phyloP scores from a whole-genome alignment of 495 filamentous ascomycete species.

The Aspergillus bridgeri region DNA sequence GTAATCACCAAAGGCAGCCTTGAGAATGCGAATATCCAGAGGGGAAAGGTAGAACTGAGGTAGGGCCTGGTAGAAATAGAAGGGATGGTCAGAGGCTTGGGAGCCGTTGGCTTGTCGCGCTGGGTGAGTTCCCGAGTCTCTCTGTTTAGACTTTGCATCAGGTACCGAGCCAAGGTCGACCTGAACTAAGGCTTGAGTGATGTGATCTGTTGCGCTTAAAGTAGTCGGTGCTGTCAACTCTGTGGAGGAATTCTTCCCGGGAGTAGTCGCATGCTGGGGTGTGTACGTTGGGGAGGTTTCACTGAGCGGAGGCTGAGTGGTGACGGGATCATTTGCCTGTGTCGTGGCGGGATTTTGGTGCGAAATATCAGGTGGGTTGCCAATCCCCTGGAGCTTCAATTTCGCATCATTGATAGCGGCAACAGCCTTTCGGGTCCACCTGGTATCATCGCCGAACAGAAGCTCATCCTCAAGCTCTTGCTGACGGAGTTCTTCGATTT shows the following conservation, averaged over 20 bases:
- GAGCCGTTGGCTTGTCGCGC: slow-evolving; percentile 27
- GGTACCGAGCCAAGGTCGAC: slow-evolving; percentile 20
- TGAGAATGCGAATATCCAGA: slow-evolving; percentile 92
- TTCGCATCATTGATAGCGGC: slow-evolving; percentile 65
- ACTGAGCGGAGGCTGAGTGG: slow-evolving; percentile 41
- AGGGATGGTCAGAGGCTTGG: slow-evolving; percentile 39
- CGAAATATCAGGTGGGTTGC: slow-evolving; percentile 60
- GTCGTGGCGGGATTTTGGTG: slow-evolving; percentile 49
- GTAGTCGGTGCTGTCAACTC: slow-evolving; percentile 9
- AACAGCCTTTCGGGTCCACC: slow-evolving; percentile 86
- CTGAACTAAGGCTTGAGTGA: slow-evolving; percentile 29
- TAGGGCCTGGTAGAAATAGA: slow-evolving; percentile 88
- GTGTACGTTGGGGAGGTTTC: slow-evolving; percentile 54
- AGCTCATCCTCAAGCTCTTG: slow-evolving; percentile 88
- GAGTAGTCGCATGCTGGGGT: slow-evolving; percentile 43
- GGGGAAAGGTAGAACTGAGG: slow-evolving; percentile 91
- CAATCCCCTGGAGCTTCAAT: slow-evolving; percentile 67
- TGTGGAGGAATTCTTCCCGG: slow-evolving; percentile 37
- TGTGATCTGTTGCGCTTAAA: slow-evolving; percentile 21
- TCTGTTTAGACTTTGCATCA: slow-evolving; percentile 23
- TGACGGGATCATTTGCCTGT: slow-evolving; percentile 43
- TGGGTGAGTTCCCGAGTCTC: slow-evolving; percentile 20
- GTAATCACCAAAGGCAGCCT: slow-evolving; percentile 83
- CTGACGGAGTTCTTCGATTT: slow-evolving; percentile 67
- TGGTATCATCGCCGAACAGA: slow-evolving; percentile 87